These are phyloP conservation scores for Russula earlei DNA, from an alignment of 768 basidiomycete species.

Conservation along the genomic window DNA sequence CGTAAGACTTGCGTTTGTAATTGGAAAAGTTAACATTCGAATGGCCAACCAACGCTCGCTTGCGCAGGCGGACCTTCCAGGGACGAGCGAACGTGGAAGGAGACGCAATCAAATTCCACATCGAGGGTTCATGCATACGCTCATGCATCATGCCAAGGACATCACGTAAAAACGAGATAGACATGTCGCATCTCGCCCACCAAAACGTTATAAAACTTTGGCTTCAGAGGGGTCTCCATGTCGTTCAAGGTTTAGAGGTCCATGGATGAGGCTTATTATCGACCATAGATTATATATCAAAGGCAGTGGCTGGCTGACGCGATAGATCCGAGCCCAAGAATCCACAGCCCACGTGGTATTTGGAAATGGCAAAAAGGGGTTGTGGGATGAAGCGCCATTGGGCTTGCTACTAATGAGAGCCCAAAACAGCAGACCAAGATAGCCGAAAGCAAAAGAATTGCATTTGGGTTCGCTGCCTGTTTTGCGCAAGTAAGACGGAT, in stretches of 20 bases:
- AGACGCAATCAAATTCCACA: not conserved
- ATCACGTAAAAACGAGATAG: not conserved
- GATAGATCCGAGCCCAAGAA: not conserved
- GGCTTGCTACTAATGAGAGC: not conserved
- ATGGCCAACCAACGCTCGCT: not conserved
- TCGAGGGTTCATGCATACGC: too few relatives aligned
- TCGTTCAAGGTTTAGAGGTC: not conserved
- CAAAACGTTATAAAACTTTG: too few relatives aligned
- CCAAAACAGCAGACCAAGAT: not conserved
- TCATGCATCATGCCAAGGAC: too few relatives aligned
- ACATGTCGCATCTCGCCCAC: not conserved
- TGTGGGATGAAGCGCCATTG: too few relatives aligned
- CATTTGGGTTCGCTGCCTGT: not conserved
- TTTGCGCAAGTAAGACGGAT: not conserved
- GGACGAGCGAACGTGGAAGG: too few relatives aligned
- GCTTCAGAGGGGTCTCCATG: too few relatives aligned
- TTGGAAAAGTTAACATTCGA: not conserved
- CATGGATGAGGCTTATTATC: not conserved
- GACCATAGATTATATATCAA: too few relatives aligned
- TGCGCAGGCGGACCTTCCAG: not conserved
- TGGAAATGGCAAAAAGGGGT: not conserved
- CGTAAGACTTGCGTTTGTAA: not conserved
- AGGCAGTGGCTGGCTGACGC: not conserved
- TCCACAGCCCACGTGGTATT: too few relatives aligned
- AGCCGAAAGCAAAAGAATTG: not conserved